These are phyloP conservation scores for Phyllosticta ampelicida DNA, from an alignment of 2,329 filamentous ascomycete genomes.

Conservation along the genomic window DNA sequence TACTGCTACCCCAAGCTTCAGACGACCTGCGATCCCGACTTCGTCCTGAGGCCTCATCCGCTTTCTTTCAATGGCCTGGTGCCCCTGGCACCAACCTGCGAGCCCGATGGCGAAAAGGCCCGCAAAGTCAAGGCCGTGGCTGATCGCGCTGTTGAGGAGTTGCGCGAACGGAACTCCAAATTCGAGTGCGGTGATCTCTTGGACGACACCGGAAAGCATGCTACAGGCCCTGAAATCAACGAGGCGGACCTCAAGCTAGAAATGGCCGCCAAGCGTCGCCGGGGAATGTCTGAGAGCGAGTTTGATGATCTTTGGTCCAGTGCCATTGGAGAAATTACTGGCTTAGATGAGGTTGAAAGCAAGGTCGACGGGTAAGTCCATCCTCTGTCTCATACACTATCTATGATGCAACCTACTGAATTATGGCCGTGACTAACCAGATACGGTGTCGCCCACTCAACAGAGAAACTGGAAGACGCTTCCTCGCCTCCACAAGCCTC, in stretches of 20 bases:
- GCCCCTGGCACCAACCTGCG: constrained; percentile 81
- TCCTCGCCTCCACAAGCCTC: constrained; percentile 78
- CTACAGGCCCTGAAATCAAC: constrained; percentile 54
- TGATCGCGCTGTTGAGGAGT: constrained; percentile 74
- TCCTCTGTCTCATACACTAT: constrained; percentile 12
- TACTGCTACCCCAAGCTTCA: constrained; percentile 72
- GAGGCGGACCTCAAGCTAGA: constrained; percentile 65
- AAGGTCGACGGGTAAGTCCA: constrained; percentile 48
- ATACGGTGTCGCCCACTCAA: constrained; percentile 52
- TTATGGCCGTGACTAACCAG: constrained; percentile 64
- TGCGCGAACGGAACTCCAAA: constrained; percentile 74
- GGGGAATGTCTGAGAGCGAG: constrained; percentile 65
- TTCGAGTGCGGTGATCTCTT: constrained; percentile 76
- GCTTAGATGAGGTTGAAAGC: constrained; percentile 49
- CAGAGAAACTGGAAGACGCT: constrained; percentile 58
- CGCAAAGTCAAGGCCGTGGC: constrained; percentile 78
- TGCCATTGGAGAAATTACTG: constrained; percentile 60
- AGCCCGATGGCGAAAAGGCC: constrained; percentile 88
- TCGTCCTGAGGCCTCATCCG: constrained; percentile 74
- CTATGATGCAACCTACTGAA: neutral
- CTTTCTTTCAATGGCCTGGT: constrained; percentile 69
- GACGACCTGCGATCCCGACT: constrained; percentile 75
- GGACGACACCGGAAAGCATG: constrained; percentile 49
- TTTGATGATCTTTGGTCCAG: constrained; percentile 74
- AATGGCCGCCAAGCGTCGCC: constrained; percentile 59